Conservation (phyloP, 495 filamentous ascomycete genomes). For the Hypoxylon trugodes region DNA sequence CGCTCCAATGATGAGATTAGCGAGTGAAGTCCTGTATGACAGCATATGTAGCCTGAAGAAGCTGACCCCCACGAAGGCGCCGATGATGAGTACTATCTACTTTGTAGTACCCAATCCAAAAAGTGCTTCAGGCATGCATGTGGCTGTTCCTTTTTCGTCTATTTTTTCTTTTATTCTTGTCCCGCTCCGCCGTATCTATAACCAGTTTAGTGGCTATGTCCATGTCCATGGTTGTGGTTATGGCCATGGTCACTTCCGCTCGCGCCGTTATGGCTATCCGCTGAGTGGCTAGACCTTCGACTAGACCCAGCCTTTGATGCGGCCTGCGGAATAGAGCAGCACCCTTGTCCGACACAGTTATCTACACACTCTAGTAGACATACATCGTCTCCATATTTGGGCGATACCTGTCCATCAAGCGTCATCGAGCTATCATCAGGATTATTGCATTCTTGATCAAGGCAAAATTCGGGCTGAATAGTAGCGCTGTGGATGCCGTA, state of each 20-base stretch:
- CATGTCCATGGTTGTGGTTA: conserved; percentile 26
- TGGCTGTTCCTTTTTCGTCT: too few species aligned
- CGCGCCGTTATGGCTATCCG: too few species aligned
- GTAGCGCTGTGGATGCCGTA: conserved; percentile 98
- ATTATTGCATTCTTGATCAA: conserved; percentile 59
- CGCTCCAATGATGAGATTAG: too few species aligned
- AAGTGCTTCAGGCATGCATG: too few species aligned
- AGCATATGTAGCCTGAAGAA: too few species aligned
- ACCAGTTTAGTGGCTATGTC: too few species aligned
- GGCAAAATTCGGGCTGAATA: conserved; percentile 94
- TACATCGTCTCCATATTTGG: conserved; percentile 62
- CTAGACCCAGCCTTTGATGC: conserved; percentile 41
- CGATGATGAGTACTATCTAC: too few species aligned
- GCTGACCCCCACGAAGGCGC: too few species aligned
- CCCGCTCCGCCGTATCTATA: too few species aligned
- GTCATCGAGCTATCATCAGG: conserved; percentile 46
- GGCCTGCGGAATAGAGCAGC: conserved; percentile 60
- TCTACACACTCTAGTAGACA: conserved; percentile 91
- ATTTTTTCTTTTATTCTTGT: too few species aligned
- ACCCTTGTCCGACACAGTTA: conserved; percentile 76
- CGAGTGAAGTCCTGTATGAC: too few species aligned
- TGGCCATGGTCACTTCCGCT: conserved; percentile 26
- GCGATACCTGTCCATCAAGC: conserved; percentile 47
- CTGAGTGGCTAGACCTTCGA: conserved; percentile 38
- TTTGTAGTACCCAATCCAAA: too few species aligned